phyloP scores from a whole-genome alignment of 176 grass and related monocot genomes.

The Bolboschoenus planiculmis region DNA sequence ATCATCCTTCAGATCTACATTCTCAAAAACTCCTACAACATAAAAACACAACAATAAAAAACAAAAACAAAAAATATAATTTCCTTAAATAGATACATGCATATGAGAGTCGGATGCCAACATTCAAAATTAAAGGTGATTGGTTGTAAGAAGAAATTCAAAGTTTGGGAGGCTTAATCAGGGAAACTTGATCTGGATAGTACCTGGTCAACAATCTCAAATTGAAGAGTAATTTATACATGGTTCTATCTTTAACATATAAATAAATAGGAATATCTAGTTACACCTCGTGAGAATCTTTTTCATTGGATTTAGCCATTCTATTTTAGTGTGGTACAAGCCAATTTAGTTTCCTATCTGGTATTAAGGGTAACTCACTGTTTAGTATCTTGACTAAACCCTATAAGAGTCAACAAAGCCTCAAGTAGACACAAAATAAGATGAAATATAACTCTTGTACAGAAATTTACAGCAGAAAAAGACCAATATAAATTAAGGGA shows the following conservation, averaged over 20 bases:
- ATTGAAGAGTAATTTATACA: not conserved
- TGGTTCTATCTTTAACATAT: not conserved
- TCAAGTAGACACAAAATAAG: not conserved
- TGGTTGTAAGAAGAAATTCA: not conserved
- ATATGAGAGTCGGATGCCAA: not conserved
- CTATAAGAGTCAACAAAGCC: not conserved
- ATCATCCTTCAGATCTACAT: slow-evolving; percentile 23
- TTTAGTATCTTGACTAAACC: not conserved
- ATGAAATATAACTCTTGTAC: not conserved
- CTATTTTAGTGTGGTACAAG: not conserved
- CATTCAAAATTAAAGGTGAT: not conserved
- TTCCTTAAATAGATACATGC: not conserved
- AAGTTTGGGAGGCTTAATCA: not conserved
- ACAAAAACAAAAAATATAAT: not conserved
- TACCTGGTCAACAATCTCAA: not conserved
- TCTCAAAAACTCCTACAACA: slow-evolving; percentile 14
- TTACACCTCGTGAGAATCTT: not conserved
- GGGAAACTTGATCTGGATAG: not conserved
- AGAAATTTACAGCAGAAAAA: not conserved
- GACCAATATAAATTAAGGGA: not conserved
- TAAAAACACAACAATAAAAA: not conserved
- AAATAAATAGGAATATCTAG: not conserved
- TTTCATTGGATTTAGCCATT: not conserved
- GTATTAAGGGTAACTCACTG: not conserved
- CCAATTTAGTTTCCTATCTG: not conserved